Evolutionary conservation across 2,329 filamentous ascomycete species (phyloP).

Genomic region (Hypoxylon sp.): DNA sequence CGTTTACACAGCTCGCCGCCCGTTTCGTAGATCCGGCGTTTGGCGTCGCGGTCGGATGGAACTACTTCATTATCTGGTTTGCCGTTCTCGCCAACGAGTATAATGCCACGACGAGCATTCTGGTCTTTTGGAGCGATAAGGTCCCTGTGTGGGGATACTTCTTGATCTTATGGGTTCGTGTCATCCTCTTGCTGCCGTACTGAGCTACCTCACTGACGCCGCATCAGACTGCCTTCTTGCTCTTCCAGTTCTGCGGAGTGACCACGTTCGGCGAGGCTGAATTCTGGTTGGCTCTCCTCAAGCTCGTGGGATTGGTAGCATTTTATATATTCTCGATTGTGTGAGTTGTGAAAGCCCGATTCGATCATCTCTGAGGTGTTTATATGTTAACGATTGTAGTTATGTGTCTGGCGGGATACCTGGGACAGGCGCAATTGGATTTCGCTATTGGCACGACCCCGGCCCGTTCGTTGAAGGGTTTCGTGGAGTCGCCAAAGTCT

Average conservation of each 20-base stretch:
- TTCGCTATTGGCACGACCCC: constrained; percentile 77
- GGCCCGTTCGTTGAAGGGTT: constrained; percentile 79
- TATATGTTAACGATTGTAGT: constrained; percentile 45
- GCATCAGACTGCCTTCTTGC: constrained; percentile 66
- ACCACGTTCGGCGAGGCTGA: constrained; percentile 82
- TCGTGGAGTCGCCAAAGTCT: constrained; percentile 72
- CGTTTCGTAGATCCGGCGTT: constrained; percentile 79
- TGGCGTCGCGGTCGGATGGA: constrained; percentile 76
- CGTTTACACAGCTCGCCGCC: constrained; percentile 77
- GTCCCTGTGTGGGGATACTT: constrained; percentile 76
- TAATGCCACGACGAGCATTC: constrained; percentile 74
- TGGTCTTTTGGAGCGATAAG: constrained; percentile 60
- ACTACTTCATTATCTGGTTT: constrained; percentile 72
- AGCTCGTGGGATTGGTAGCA: constrained; percentile 75
- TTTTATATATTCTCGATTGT: constrained; percentile 81
- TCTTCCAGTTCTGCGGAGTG: constrained; percentile 77
- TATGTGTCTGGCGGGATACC: constrained; percentile 76
- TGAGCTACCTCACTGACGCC: constrained; percentile 11
- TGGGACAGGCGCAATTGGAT: constrained; percentile 72
- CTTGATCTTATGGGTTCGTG: constrained; percentile 74
- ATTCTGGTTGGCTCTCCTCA: constrained; percentile 81
- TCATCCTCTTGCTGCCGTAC: neutral
- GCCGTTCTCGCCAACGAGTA: constrained; percentile 76
- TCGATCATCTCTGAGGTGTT: neutral
- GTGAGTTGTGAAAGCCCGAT: constrained; percentile 45